A percentile compares a stretch with the other conserved stretches of the same genome.
Evolutionary conservation across 192 early-diverging fungal genomes (phyloP).

Genomic region (Gaertneriomyces sp.): DNA sequence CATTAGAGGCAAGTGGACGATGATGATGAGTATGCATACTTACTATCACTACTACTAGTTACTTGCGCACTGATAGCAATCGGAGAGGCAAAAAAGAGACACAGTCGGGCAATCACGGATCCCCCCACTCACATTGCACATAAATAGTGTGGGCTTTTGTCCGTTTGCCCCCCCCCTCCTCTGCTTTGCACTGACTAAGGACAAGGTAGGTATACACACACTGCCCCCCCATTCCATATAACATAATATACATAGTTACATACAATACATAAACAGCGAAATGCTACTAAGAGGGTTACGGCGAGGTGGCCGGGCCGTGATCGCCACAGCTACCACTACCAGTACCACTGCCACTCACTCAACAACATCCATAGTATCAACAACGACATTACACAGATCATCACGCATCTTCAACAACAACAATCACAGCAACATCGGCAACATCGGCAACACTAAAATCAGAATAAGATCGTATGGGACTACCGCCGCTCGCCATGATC

Average conservation of each 20-base stretch:
- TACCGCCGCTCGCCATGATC: not conserved
- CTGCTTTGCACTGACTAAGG: constrained; percentile 2
- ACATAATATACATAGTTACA: not conserved
- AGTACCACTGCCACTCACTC: not conserved
- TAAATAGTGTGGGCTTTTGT: no score
- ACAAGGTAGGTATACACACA: not conserved
- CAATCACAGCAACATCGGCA: not conserved
- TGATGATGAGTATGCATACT: not conserved
- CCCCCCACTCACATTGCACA: no score
- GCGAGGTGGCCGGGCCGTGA: not conserved
- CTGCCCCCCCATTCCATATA: not conserved
- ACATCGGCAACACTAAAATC: not conserved
- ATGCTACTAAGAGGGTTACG: not conserved
- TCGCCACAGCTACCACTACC: not conserved
- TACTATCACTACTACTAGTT: no score
- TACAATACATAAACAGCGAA: not conserved
- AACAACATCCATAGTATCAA: not conserved
- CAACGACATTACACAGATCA: not conserved
- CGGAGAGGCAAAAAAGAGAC: no score
- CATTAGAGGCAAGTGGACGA: not conserved
- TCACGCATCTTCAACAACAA: not conserved
- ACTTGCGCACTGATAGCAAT: no score
- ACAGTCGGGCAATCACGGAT: no score
- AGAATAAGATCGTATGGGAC: constrained; percentile 1
- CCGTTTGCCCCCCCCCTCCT: not conserved